Base-by-base conservation (phyloP, 73 alveolate species). In the Stentor coeruleus region DNA sequence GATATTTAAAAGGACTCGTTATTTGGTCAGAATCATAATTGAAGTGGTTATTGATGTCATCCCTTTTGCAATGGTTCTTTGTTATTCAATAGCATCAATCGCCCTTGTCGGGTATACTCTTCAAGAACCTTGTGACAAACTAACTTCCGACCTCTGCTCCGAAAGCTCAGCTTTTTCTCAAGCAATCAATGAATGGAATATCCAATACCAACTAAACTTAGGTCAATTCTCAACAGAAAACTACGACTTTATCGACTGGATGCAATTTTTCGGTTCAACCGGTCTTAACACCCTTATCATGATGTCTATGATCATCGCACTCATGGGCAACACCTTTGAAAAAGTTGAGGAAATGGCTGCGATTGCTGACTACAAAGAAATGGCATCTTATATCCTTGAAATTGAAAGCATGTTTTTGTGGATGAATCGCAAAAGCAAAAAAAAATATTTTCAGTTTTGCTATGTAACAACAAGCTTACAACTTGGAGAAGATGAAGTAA, bases 251-350 rank as follows among this genome's bases (percentile, higher is more conserved):
- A 11, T 66, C 33, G 79, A 66, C 1, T 66, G 79, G 79, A 40
- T 66, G 2, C n/a, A 20, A 33, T 66, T 66, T 40, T 20, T 20
- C 41, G n/a, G 1, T 1, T 37, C 79, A 20, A 66, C 79, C n/a
- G 40, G n/a, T 20, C 2, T 66, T 2, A 66, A 66, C 79, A 28
- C 79, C 20, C n/a, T 66, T 66, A 66, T 66, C 37, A 66, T 66
- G 79, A 20, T 66, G 41, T 28, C 20, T 33, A 20, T 66, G 37
- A 20, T 66, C n/a, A 66, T 66, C 79, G 37, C 40, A 20, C n/a
- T 66, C 79, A 66, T 66, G 79, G 79, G 79, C 1, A 31, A 66
- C 37, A 66, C 79, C 2, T 66, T 28, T 66, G 79, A 66, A 2
- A 66, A 40, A 66, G 79, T 66, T 31, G 37, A 66, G n/a, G 79